Evolutionary conservation across 371 early-diverging fungal genomes (phyloP), one percentile per base, ranked within the genome.

Genomic region (Rhizopus sp.): DNA sequence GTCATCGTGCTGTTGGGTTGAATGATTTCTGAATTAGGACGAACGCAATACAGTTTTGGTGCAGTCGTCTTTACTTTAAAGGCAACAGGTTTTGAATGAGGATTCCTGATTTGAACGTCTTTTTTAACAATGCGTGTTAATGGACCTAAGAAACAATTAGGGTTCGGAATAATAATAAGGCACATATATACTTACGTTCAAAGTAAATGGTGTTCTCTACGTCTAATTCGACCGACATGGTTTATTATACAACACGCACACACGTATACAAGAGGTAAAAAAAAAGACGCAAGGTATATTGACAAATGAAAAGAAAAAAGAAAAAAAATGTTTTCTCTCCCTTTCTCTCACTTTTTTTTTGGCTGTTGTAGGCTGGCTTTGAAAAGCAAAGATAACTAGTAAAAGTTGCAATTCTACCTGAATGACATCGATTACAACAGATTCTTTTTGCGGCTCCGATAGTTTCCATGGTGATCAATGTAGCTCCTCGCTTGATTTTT

Each of bases 51-150:
- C 54, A 90, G 83, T 72, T 91, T 91, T 16, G 96, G 96, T 2
- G 93, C 93, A 0, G 96, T 96, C 3, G 96, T 96, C 64, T 94
- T 94, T 61, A 96, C 87, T 69, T 96, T 95, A 78, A 92, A 96
- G 39, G 88, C 87, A 37, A 88, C 65, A 6, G 85, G 72, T 29
- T 76, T 68, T 50, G 75, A 71, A 58, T 77, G 72, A 30, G 75
- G 66, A 73, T 93, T 93, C 4, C 57, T 64, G 49, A 93, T 73
- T 1, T 52, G 47, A 42, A 92, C 64, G 13, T 62, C 61, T 58
- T 73, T 73, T 47, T 80, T 80, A 32, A 81, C 78, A 52, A 83
- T 77, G 29, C 69, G 59, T 57, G 81, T 82, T 65, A 92, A 84
- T 1, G 93, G 93, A 42, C 88, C 87, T 87, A 73, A 12, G 16